A percentile compares a stretch with the other conserved stretches of the same genome.
These are phyloP conservation scores for Ceriops zippeliana DNA, from an alignment of 345 rosid species.

Conservation along the genomic window DNA sequence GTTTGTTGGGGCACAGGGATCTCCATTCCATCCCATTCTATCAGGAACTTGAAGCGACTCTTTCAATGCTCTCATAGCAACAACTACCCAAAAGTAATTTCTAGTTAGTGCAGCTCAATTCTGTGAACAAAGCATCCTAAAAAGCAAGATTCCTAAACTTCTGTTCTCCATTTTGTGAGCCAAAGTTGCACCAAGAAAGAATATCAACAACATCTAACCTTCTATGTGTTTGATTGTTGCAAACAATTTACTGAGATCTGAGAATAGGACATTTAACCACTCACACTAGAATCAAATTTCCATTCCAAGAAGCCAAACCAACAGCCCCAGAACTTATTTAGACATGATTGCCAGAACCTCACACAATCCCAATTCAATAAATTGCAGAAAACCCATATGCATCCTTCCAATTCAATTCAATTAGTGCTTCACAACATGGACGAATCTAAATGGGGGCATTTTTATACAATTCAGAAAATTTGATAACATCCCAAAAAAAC, in stretches of 20 bases:
- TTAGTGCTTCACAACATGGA: too few species aligned
- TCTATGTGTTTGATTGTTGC: too few species aligned
- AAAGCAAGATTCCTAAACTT: neutral
- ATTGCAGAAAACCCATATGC: too few species aligned
- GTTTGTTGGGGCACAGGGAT: slow-evolving; percentile 95
- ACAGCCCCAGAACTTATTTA: neutral
- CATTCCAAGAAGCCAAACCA: neutral
- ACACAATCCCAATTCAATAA: too few species aligned
- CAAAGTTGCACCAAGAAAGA: neutral
- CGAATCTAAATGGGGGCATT: too few species aligned
- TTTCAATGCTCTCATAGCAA: slow-evolving; percentile 89
- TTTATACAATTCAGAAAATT: too few species aligned
- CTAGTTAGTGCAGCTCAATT: slow-evolving; percentile 4
- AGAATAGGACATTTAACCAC: too few species aligned
- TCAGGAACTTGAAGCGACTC: slow-evolving; percentile 80
- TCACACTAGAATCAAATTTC: neutral
- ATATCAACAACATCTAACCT: neutral
- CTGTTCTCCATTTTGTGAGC: neutral
- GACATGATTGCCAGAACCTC: too few species aligned
- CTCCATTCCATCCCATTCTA: slow-evolving; percentile 99
- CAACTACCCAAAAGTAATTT: slow-evolving; percentile 36
- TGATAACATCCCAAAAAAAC: too few species aligned
- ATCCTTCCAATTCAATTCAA: too few species aligned
- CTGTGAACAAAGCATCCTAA: slow-evolving; percentile 8
- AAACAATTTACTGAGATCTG: too few species aligned